Percentiles rank a stretch among this genome's conserved stretches.
Conservation (phyloP, 345 rosid species). For the Euphorbia peplus region DNA sequence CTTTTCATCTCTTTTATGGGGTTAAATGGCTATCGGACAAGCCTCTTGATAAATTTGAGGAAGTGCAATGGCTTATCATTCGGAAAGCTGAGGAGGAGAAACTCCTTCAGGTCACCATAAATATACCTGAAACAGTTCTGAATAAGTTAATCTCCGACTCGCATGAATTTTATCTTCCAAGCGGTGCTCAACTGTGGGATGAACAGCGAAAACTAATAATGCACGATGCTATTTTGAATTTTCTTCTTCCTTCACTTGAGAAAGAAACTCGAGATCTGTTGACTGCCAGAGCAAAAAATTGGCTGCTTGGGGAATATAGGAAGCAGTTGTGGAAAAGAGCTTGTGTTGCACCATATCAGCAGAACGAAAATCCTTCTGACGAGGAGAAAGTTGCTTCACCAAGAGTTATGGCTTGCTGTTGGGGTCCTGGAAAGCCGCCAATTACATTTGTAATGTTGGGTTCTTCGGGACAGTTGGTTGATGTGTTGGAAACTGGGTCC, state of each 20-base stretch:
- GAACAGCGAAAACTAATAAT: constrained; percentile 15
- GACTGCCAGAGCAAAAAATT: constrained; percentile 5
- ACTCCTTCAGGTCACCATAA: constrained; percentile 12
- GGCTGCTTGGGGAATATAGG: constrained; percentile 15
- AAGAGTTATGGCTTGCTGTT: constrained; percentile 19
- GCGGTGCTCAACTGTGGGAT: constrained; percentile 10
- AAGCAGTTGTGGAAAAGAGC: constrained; percentile 10
- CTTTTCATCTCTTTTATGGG: background rate
- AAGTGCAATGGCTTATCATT: constrained; percentile 16
- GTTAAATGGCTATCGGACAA: constrained; percentile 17
- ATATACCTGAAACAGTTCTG: background rate
- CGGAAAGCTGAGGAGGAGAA: constrained; percentile 18
- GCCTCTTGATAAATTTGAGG: constrained; percentile 9
- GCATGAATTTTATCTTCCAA: background rate
- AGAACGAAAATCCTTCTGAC: background rate
- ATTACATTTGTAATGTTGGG: constrained; percentile 14
- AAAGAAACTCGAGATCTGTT: constrained; percentile 11
- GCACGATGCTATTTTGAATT: background rate
- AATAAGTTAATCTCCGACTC: background rate
- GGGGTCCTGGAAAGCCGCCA: constrained; percentile 18
- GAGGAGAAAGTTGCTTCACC: background rate
- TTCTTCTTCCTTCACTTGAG: constrained; percentile 12
- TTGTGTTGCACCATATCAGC: constrained; percentile 9
- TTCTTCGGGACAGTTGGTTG: constrained; percentile 13
- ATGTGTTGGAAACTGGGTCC: background rate